Base-by-base conservation (phyloP, 495 filamentous ascomycete species). In the Aspergillus ellipticus region DNA sequence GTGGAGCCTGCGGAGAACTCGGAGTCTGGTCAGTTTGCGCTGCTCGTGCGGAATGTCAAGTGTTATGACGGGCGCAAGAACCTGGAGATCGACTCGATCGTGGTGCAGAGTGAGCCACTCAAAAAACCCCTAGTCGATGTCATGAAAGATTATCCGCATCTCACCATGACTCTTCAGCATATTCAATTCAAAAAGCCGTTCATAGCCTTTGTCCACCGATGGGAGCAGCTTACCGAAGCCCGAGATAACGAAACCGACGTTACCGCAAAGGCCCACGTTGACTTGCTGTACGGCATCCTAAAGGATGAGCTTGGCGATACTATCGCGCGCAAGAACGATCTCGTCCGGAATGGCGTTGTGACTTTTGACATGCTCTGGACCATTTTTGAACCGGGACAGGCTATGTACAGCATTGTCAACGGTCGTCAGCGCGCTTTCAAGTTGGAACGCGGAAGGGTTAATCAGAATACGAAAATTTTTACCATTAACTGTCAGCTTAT, bases 201-300 rank as follows among this genome's bases (percentile, higher is more conserved):
- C 64, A 67, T 81, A 64, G 81, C 82, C 0, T 80, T 89, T 35
- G 80, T 89, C 35, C 82, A 89, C 67, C 78, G 86, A 20, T 90
- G 87, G 87, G 61, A 73, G 4, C 69, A 77, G 29, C 75, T 90
- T 42, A 54, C 67, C 16, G 53, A 71, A 13, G 78, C 78, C 39
- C 68, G 79, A 21, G 62, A 78, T 8, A 69, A 77, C 6, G 77
- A 81, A 45, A 24, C 63, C 7, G 80, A 85, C 28, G 58, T 66
- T 8, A 70, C 71, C 28, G 77, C 78, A 1, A 81, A 78, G 57
- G 66, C 73, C 41, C 84, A 89, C 64, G 72, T 82, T n/a, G 71
- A 78, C 20, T 65, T 89, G 0, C 70, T 89, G 26, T 70, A 77
- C 39, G 70, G 77, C 31, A 74, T 83, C 10, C 70, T 89, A 2